Evolutionary conservation across 2,329 filamentous ascomycete genomes (phyloP).

Genomic region (Colletotrichum coccodes): DNA sequence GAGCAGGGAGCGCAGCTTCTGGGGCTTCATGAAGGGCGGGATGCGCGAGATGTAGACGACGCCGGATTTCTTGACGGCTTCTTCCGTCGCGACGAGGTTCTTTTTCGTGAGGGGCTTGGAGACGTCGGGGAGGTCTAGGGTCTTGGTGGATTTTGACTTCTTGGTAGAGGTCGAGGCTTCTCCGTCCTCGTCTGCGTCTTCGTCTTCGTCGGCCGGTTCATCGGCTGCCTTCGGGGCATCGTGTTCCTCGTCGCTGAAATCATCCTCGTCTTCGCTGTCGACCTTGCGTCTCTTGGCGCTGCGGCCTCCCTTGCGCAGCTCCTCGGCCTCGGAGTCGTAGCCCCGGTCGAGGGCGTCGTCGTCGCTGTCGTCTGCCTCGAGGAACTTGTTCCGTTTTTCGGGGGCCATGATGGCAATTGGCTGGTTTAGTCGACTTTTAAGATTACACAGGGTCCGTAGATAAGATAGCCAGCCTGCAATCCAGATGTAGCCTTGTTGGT

Average conservation of each 20-base stretch:
- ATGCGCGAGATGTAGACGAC: constrained; percentile 87
- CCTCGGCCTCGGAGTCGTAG: constrained; percentile 75
- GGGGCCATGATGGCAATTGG: constrained; percentile 62
- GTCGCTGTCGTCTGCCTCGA: constrained; percentile 70
- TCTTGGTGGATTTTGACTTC: constrained; percentile 35
- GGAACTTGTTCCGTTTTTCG: constrained; percentile 78
- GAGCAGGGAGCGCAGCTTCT: constrained; percentile 79
- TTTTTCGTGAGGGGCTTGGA: constrained; percentile 70
- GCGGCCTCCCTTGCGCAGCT: constrained; percentile 73
- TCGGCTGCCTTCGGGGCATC: constrained; percentile 45
- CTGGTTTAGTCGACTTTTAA: not conserved
- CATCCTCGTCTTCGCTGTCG: constrained; percentile 52
- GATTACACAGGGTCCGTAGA: not conserved
- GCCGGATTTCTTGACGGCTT: constrained; percentile 77
- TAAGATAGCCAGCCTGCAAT: not conserved
- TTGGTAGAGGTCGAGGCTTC: constrained; percentile 37
- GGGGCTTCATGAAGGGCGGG: constrained; percentile 89
- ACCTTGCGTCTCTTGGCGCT: constrained; percentile 73
- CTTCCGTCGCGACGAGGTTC: constrained; percentile 73
- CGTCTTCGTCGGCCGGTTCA: constrained; percentile 41
- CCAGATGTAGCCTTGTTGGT: not conserved
- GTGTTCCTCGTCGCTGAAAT: constrained; percentile 50
- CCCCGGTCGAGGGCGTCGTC: constrained; percentile 66
- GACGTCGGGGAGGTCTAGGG: constrained; percentile 53
- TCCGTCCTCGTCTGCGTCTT: constrained; percentile 28